Evolutionary conservation across 257 asterid genomes (phyloP).

Genomic region (Penstemon newberryi): DNA sequence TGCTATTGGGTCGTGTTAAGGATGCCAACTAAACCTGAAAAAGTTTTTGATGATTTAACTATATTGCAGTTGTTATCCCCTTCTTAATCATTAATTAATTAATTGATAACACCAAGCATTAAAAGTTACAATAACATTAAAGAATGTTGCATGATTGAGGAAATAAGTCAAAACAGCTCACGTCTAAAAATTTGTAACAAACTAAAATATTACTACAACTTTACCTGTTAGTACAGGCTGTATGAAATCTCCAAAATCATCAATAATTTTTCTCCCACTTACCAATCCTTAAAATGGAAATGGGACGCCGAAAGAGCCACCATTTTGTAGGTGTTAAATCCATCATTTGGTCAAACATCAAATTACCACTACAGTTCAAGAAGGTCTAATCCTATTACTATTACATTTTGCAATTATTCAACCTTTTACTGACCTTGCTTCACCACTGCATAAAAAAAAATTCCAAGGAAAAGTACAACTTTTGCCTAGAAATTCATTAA

Average conservation of each 20-base stretch:
- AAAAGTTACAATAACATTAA: slow-evolving; percentile 13
- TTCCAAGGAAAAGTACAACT: neutral
- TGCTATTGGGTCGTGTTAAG: slow-evolving; percentile 7
- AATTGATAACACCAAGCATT: slow-evolving; percentile 25
- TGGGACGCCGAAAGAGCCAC: slow-evolving; percentile 31
- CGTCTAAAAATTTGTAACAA: neutral
- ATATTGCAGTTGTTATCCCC: slow-evolving; percentile 37
- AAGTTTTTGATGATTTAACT: slow-evolving; percentile 22
- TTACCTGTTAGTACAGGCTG: slow-evolving; percentile 12
- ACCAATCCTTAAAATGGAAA: slow-evolving; percentile 22
- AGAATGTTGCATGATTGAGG: slow-evolving; percentile 21
- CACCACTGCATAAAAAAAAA: slow-evolving; percentile 11
- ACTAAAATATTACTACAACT: neutral
- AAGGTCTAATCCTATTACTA: slow-evolving; percentile 21
- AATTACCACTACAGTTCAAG: slow-evolving; percentile 20
- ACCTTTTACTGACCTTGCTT: slow-evolving; percentile 18
- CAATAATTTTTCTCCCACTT: slow-evolving; percentile 36
- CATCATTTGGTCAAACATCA: slow-evolving; percentile 31
- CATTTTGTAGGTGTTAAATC: slow-evolving; percentile 22
- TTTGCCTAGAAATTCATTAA: neutral
- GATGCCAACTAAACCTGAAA: slow-evolving; percentile 41
- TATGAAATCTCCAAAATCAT: slow-evolving; percentile 16
- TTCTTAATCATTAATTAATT: slow-evolving; percentile 33
- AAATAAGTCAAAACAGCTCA: slow-evolving; percentile 33
- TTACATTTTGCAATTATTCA: slow-evolving; percentile 28